Percentiles rank a stretch among this genome's conserved stretches.
These are phyloP conservation scores for Trichocladium uniseriatum DNA, from an alignment of 495 filamentous ascomycete genomes.

Conservation along the genomic window DNA sequence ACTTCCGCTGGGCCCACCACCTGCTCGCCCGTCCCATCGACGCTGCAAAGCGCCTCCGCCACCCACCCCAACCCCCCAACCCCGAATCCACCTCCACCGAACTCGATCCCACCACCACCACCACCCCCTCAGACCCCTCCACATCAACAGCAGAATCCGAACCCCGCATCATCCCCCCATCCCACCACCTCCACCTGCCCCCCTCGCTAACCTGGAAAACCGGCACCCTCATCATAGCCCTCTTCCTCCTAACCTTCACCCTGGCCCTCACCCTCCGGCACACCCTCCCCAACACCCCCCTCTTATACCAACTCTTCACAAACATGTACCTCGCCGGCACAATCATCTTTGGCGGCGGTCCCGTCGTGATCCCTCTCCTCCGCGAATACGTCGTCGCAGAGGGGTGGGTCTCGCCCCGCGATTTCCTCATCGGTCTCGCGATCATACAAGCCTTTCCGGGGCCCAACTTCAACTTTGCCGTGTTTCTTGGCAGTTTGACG, in stretches of 20 bases:
- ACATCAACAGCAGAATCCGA: conserved; percentile 22
- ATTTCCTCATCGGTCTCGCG: conserved; percentile 77
- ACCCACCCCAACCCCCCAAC: not conserved
- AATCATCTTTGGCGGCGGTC: conserved; percentile 80
- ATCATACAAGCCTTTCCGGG: conserved; percentile 78
- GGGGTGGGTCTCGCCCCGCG: conserved; percentile 68
- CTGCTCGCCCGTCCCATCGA: conserved; percentile 12
- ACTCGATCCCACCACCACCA: not conserved
- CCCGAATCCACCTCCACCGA: not conserved
- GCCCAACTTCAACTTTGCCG: conserved; percentile 83
- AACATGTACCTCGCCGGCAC: conserved; percentile 85
- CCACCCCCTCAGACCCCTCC: not conserved
- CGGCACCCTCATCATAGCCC: conserved; percentile 39
- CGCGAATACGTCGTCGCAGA: conserved; percentile 70
- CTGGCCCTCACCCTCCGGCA: conserved; percentile 51
- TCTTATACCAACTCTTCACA: conserved; percentile 57
- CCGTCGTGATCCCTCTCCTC: conserved; percentile 74
- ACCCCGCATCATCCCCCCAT: conserved; percentile 33
- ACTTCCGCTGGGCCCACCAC: conserved; percentile 44
- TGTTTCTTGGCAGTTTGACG: conserved; percentile 60
- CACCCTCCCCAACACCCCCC: conserved; percentile 34
- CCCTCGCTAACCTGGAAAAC: conserved; percentile 37
- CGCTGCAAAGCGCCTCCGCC: not conserved
- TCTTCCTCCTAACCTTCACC: conserved; percentile 54
- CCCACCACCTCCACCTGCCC: conserved; percentile 31